Conservation (phyloP, 352 stramenopile species). For the Phytophthora melonis region DNA sequence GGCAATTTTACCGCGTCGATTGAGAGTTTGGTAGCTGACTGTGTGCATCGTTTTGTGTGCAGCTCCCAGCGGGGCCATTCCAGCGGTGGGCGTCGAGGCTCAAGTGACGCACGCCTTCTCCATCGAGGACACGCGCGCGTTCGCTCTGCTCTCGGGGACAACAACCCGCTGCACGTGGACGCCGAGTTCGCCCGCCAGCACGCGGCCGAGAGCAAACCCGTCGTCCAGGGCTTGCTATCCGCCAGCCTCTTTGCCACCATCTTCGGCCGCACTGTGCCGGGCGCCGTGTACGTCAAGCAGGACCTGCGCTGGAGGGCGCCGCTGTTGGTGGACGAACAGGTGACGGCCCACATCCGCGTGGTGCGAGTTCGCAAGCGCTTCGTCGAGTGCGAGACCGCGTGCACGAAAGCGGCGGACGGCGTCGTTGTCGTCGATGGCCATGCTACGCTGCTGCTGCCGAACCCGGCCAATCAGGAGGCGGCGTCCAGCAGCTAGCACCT, state of each 20-base stretch:
- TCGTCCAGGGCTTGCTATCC: constrained; percentile 86
- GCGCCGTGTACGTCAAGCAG: constrained; percentile 81
- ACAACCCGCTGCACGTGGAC: constrained; percentile 84
- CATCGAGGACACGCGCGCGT: constrained; percentile 65
- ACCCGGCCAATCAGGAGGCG: constrained; percentile 10
- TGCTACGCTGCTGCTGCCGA: constrained; percentile 70
- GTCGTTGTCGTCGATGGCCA: constrained; percentile 72
- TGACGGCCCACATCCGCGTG: constrained; percentile 72
- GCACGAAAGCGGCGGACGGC: constrained; percentile 53
- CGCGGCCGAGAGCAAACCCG: constrained; percentile 42
- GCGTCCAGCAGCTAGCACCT: not conserved
- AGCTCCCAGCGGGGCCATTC: constrained; percentile 63
- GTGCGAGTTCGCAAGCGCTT: constrained; percentile 70
- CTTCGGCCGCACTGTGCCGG: constrained; percentile 76
- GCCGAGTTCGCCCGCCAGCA: constrained; percentile 41
- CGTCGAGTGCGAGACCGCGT: constrained; percentile 79
- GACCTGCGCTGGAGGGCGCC: constrained; percentile 70
- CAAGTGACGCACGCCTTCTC: constrained; percentile 69
- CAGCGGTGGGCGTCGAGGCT: constrained; percentile 64
- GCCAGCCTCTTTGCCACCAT: constrained; percentile 87
- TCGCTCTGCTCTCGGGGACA: constrained; percentile 72
- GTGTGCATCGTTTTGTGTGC: not conserved
- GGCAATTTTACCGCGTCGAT: not conserved
- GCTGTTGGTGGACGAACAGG: constrained; percentile 69
- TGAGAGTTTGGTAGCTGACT: not conserved